These are phyloP conservation scores for Prunus davidiana DNA, from an alignment of 306 rosid genomes.

Conservation along the genomic window DNA sequence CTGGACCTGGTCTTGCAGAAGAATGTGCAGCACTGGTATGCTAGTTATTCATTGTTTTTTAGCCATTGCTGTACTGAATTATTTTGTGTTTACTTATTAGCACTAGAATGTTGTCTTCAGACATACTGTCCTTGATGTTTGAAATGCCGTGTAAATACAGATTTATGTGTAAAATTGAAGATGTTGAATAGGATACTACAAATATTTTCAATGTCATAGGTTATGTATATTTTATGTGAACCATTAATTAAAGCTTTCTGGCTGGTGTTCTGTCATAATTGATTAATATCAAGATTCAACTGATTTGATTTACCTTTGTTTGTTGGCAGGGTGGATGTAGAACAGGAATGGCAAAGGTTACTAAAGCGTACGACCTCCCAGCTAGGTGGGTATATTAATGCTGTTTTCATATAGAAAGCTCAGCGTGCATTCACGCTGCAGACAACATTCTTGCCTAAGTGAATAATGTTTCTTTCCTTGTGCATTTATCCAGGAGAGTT, in stretches of 20 bases:
- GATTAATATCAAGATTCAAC: constrained; percentile 15
- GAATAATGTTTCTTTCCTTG: constrained; percentile 7
- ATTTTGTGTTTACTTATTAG: constrained; percentile 1
- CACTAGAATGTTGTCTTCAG: constrained; percentile 10
- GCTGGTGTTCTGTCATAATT: constrained; percentile 15
- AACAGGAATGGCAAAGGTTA: constrained; percentile 97
- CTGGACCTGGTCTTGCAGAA: constrained; percentile 98
- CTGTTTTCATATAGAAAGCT: constrained; percentile 4
- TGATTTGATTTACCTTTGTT: constrained; percentile 28
- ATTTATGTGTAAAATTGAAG: not conserved
- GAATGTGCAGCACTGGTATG: constrained; percentile 89
- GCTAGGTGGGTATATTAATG: constrained; percentile 64
- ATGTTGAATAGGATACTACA: not conserved
- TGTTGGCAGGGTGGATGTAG: constrained; percentile 93
- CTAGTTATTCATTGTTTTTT: not conserved
- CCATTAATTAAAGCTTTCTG: not conserved
- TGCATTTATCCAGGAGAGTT: constrained; percentile 61
- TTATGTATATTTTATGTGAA: too few species aligned
- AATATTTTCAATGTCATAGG: not conserved
- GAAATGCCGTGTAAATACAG: not conserved
- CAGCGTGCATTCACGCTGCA: constrained; percentile 1
- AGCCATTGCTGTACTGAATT: constrained; percentile 11
- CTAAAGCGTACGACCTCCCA: constrained; percentile 91
- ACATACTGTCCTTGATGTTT: not conserved
- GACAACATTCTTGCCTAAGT: not conserved